Conservation (phyloP, 192 early-diverging fungal species). For the Fimicolochytrium jonesii region DNA sequence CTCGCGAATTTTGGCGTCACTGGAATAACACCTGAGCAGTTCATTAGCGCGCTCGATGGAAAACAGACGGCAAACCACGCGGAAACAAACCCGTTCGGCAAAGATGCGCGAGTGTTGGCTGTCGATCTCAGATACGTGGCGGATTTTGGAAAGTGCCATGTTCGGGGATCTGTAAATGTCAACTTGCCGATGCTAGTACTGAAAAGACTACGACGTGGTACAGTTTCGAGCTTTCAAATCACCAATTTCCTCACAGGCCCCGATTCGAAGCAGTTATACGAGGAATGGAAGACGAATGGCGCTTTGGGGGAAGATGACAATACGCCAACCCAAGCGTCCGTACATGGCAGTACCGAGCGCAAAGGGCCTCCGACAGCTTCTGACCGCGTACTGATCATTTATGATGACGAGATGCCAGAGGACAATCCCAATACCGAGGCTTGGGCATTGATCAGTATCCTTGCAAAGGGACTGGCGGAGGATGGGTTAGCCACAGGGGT, state of each 20-base stretch:
- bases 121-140: slow-evolving; percentile 29
- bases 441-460: slow-evolving; percentile 16
- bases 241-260: slow-evolving; percentile 30
- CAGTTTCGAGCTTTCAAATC: slow-evolving; percentile 29
- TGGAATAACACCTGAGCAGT: too few species aligned
- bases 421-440: slow-evolving; percentile 13
- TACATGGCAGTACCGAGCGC: background rate
- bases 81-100: background rate
- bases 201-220: slow-evolving; percentile 35
- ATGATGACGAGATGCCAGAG: slow-evolving; percentile 27
- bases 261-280: slow-evolving; percentile 21
- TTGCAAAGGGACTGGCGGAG: slow-evolving; percentile 10
- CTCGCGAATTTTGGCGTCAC: too few species aligned
- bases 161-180: slow-evolving; percentile 31
- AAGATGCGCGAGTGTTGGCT: slow-evolving; percentile 9
- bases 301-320: background rate
- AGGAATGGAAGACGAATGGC: slow-evolving; percentile 26
- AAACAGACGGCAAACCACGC: too few species aligned
- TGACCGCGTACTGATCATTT: slow-evolving; percentile 5
- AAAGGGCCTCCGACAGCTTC: background rate
- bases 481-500: background rate
- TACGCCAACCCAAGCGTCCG: background rate
- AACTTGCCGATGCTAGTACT: slow-evolving; percentile 36
- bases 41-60: too few species aligned
- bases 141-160: slow-evolving; percentile 17